Base-by-base conservation (phyloP, 768 basidiomycete species). In the Cyclocybe aegerita region DNA sequence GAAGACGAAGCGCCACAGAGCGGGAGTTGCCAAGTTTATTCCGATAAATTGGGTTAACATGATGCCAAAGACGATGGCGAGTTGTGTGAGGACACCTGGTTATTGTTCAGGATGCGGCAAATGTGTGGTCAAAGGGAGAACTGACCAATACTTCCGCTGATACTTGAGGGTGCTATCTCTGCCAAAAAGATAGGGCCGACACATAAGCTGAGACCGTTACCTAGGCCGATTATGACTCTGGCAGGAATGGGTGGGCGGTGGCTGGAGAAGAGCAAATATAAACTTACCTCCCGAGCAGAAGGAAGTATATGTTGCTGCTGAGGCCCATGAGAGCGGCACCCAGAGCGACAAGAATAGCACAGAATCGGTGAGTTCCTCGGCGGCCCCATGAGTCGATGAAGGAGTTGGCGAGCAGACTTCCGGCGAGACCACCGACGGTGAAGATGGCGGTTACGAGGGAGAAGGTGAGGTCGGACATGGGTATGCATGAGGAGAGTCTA, bases 181-280 rank as follows among this genome's bases (percentile, higher is more conserved):
- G 88, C 77, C n/a, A 96, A 74, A 67, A 83, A 94, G 33, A 94
- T 78, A 8, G 94, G 94, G 3, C 82, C 81, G n/a, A 91, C 81
- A 56, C 88, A 89, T 6, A 91, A 66, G 33, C 86, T 86, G 48
- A 90, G 61, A 36, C 90, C 88, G 37, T 87, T 81, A 29, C 82
- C 85, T 12, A 86, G 57, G n/a, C 90, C 87, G 8, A 85, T 79
- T 31, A 89, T 59, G 50, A 85, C 72, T 59, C 87, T 88, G 55
- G 49, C 41, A 16, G 42, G 32, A 43, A 49, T 29, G 52, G 50
- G 34, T 37, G 4, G 9, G 12, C 30, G 12, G 47, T 36, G 42
- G 12, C 52, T 10, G 17, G 15, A 17, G 44, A 37, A 17, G 29
- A 43, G 48, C 31, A n/a, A 39, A 33, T 10, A 46, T 8, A 49